Evolutionary conservation across 2,329 filamentous ascomycete species (phyloP).

Genomic region (Penicillium sp.): DNA sequence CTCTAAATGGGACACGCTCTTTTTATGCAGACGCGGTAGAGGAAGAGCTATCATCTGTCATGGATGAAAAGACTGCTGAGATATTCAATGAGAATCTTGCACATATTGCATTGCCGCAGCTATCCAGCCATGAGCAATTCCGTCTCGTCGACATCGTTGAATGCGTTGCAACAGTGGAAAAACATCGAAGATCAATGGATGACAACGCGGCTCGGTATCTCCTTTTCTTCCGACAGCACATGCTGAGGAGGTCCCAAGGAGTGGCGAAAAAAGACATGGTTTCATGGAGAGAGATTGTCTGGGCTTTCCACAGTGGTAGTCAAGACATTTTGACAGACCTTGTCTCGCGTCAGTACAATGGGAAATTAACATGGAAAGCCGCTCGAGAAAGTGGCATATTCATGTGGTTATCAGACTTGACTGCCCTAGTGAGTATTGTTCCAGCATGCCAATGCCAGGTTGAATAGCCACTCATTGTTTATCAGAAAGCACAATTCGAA

Average conservation of each 20-base stretch:
- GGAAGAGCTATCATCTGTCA: constrained; percentile 52
- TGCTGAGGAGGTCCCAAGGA: constrained; percentile 60
- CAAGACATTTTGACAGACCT: constrained; percentile 88
- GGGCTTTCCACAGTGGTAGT: constrained; percentile 47
- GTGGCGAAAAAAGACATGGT: constrained; percentile 56
- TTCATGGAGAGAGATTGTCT: constrained; percentile 49
- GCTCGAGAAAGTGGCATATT: constrained; percentile 84
- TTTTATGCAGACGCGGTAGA: constrained; percentile 49
- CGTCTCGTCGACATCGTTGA: constrained; percentile 78
- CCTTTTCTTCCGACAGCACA: constrained; percentile 78
- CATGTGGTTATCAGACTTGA: constrained; percentile 81
- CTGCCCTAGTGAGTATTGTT: constrained; percentile 59
- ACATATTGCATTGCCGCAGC: constrained; percentile 65
- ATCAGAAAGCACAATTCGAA: constrained; percentile 72
- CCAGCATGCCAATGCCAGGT: neutral
- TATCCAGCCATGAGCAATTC: constrained; percentile 81
- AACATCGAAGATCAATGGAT: constrained; percentile 81
- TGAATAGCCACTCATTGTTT: neutral
- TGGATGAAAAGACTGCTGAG: constrained; percentile 65
- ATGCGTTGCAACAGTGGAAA: constrained; percentile 76
- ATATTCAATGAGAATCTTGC: constrained; percentile 72
- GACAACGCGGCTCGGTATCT: constrained; percentile 84
- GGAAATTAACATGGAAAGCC: constrained; percentile 74
- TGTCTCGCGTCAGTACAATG: constrained; percentile 71
- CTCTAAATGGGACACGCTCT: constrained; percentile 46